A percentile compares a stretch with the other conserved stretches of the same genome.
Conservation (phyloP, 345 rosid genomes). For the Salix koriyanagi region DNA sequence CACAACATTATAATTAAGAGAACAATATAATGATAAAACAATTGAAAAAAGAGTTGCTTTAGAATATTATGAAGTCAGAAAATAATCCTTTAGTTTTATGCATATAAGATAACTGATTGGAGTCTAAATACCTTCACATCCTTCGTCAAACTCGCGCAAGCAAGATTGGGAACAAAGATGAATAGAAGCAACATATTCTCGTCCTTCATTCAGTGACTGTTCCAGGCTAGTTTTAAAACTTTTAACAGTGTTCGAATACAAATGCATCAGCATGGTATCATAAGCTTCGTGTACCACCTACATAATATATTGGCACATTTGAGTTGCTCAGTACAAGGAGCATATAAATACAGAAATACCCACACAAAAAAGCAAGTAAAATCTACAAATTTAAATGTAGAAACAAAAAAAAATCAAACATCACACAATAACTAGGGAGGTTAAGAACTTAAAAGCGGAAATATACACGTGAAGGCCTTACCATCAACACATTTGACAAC, state of each 20-base stretch:
- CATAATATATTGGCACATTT: not conserved
- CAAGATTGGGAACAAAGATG: constrained; percentile 38
- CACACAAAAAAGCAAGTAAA: too few species aligned
- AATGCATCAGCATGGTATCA: constrained; percentile 52
- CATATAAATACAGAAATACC: not conserved
- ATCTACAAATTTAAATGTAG: too few species aligned
- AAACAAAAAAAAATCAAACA: not conserved
- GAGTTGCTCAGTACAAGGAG: not conserved
- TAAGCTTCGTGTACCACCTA: constrained; percentile 58
- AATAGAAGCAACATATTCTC: constrained; percentile 65
- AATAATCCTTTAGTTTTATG: too few species aligned
- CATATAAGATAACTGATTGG: too few species aligned
- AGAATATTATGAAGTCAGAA: too few species aligned
- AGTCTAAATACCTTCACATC: constrained; percentile 48
- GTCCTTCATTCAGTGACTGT: constrained; percentile 46
- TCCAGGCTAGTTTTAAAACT: constrained; percentile 49
- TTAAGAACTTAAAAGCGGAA: not conserved
- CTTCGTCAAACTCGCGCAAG: constrained; percentile 60
- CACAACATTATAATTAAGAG: too few species aligned
- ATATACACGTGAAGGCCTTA: constrained; percentile 21
- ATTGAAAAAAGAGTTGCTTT: too few species aligned
- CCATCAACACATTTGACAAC: constrained; percentile 61
- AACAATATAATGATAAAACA: too few species aligned
- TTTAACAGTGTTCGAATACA: constrained; percentile 48
- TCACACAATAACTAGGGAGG: not conserved